A percentile compares a stretch with the other conserved stretches of the same genome.
phyloP scores from a whole-genome alignment of 2,329 filamentous ascomycete genomes.

The Aspergillus sp. region DNA sequence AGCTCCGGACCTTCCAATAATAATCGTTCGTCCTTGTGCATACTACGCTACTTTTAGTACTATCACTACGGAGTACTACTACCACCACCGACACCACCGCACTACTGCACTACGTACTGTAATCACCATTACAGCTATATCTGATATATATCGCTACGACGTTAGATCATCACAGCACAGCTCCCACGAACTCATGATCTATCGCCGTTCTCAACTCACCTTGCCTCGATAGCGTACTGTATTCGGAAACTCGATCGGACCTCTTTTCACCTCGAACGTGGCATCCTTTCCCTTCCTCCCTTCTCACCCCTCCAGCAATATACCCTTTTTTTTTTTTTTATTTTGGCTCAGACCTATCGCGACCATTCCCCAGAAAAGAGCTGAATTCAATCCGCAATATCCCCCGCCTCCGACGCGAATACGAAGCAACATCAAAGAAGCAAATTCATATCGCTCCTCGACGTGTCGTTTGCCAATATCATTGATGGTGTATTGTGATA shows the following conservation, averaged over 20 bases:
- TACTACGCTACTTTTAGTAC: too few species aligned
- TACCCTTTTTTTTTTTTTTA: neutral
- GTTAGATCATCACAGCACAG: neutral
- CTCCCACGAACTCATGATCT: neutral
- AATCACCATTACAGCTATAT: neutral
- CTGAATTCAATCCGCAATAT: too few species aligned
- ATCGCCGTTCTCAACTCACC: neutral
- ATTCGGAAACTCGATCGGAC: neutral
- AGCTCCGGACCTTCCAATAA: too few species aligned
- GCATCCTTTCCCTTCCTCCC: neutral
- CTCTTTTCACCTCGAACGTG: neutral
- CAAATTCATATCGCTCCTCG: neutral
- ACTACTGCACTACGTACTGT: neutral
- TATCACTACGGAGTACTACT: neutral
- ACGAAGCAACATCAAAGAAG: too few species aligned
- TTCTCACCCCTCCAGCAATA: neutral
- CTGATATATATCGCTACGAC: neutral
- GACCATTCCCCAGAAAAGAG: neutral
- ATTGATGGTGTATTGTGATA: conserved; percentile 18
- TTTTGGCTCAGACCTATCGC: neutral
- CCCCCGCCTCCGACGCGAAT: too few species aligned
- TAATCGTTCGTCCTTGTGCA: too few species aligned
- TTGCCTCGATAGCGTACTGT: neutral
- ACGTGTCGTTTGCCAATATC: neutral
- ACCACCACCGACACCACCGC: neutral